A percentile compares a stretch with the other conserved stretches of the same genome.
These are phyloP conservation scores for Blyttiomyces sp. DNA, from an alignment of 371 early-diverging fungal genomes.

Conservation along the genomic window DNA sequence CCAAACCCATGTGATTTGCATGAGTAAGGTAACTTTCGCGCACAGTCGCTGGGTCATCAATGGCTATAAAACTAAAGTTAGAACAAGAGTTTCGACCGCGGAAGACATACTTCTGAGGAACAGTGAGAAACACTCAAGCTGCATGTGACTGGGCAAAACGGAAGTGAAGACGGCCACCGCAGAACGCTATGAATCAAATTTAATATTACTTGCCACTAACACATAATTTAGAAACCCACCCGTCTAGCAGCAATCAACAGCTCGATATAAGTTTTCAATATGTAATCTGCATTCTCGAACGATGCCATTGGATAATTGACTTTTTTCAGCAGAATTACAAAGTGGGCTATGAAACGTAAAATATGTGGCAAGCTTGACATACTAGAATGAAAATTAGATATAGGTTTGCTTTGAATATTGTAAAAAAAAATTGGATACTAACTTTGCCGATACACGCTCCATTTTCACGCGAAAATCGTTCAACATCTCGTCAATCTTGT, in stretches of 20 bases:
- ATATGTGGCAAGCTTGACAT: slow-evolving; percentile 26
- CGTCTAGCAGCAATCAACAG: slow-evolving; percentile 30
- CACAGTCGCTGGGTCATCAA: too few species aligned
- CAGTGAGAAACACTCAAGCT: too few species aligned
- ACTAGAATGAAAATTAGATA: slow-evolving; percentile 2
- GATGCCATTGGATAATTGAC: slow-evolving; percentile 16
- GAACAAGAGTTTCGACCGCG: too few species aligned
- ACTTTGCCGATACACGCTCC: slow-evolving; percentile 5
- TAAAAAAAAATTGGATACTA: background rate
- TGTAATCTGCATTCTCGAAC: slow-evolving; percentile 23
- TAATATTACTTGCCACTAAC: too few species aligned
- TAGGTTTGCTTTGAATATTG: background rate
- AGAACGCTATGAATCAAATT: too few species aligned
- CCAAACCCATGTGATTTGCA: too few species aligned
- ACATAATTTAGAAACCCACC: too few species aligned
- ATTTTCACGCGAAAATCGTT: slow-evolving; percentile 3
- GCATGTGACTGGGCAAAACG: too few species aligned
- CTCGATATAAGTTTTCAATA: slow-evolving; percentile 35
- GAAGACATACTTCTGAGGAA: too few species aligned
- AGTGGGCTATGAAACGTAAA: slow-evolving; percentile 41
- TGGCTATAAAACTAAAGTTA: too few species aligned
- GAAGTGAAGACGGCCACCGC: too few species aligned
- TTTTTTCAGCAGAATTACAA: slow-evolving; percentile 31
- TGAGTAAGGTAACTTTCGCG: too few species aligned
- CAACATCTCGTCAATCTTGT: slow-evolving; percentile 27